Evolutionary conservation across 2,329 filamentous ascomycete species (phyloP), one percentile per base, ranked within the genome.

Genomic region (Exophiala sideris): DNA sequence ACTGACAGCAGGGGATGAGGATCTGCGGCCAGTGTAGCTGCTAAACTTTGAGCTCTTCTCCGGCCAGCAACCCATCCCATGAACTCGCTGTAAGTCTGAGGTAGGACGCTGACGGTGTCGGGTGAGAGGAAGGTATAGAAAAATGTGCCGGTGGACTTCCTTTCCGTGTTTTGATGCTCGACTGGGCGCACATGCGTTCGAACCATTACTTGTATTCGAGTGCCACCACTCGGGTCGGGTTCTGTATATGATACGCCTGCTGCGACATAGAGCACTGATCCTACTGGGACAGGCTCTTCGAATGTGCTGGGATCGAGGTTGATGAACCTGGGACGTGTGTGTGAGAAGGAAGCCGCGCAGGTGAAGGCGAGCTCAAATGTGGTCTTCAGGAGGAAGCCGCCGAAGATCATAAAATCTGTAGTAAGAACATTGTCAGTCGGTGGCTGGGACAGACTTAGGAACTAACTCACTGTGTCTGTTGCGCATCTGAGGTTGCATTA

Each of bases 351-450:
- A 1, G 86, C 85, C 1, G 85, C 86, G 64, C 85, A 87, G 67
- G 85, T 88, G 71, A 89, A 90, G 1, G 87, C 86, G 5, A 89
- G 77, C 70, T 90, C 87, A 63, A 89, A 89, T 0, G 85, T 87
- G 65, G 87, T 83, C 66, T 88, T 87, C 9, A 90, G 75, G 9
- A 89, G 78, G 66, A 86, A 89, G 11, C 87, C 87, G 48, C 87
- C 87, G 64, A 89, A 90, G 50, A 90, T 88, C 86, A 89, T 88
- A 68, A 58, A 60, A 41, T 87, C 41, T 44, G 20, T 2, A 6
- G 10, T 7, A 11, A 29, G 12, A 24, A 5, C 2, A 1, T 38
- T 12, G 35, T 35, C n/a, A 38, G 35, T 38, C 4, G 14, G 1
- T 3, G 14, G 5, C 11, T 38, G 14, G 10, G 3, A 16, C 5